Evolutionary conservation across 441 rosid genomes (phyloP), one percentile per base, ranked within the genome.

Genomic region (Metrosideros polymorpha): DNA sequence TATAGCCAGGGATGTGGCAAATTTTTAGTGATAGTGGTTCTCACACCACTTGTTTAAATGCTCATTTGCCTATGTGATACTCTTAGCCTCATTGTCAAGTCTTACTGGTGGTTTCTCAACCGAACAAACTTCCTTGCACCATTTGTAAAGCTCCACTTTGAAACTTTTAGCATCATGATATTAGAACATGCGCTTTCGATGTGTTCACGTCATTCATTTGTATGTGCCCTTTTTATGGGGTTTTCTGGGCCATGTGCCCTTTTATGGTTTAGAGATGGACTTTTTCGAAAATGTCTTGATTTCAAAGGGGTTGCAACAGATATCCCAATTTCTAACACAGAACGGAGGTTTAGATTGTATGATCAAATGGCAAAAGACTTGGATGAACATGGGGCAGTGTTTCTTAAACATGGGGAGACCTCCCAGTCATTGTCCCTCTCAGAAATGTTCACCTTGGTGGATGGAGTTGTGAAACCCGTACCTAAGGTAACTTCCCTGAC

Each of bases 371-470:
- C 89, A 75, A 92, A 88, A 88, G 98, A 95, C 92, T 90, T 95
- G 89, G 94, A 94, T 86, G 97, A 95, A 87, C 92, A 89, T 4
- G 99, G 99, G 85, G 92, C 94, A 0, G 88, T 83, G 51, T 96
- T 98, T 87, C 95, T 98, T 77, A 93, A 95, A 88, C 96, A 93
- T 24, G 98, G 99, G 17, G 92, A 96, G 91, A 96, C 99, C 29
- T 94, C 99, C 88, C 98, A 95, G 90, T 96, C 98, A 6, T 89
- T 98, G 89, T 91, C 93, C 9, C 94, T 97, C 85, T 95, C 98
- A 3, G 96, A 95, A 90, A 92, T 96, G 86, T 96, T 97, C 87
- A 91, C 93, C 47, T 35, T 96, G 42, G 91, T 94, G 42, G 90
- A 94, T 93, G 98, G 98, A 87, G 84, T 87, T 47, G 93, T 95